Percentiles rank a stretch among this genome's conserved stretches.
These are phyloP conservation scores for Cercospora zeae-maydis DNA, from an alignment of 2,329 filamentous ascomycete species.

Conservation along the genomic window DNA sequence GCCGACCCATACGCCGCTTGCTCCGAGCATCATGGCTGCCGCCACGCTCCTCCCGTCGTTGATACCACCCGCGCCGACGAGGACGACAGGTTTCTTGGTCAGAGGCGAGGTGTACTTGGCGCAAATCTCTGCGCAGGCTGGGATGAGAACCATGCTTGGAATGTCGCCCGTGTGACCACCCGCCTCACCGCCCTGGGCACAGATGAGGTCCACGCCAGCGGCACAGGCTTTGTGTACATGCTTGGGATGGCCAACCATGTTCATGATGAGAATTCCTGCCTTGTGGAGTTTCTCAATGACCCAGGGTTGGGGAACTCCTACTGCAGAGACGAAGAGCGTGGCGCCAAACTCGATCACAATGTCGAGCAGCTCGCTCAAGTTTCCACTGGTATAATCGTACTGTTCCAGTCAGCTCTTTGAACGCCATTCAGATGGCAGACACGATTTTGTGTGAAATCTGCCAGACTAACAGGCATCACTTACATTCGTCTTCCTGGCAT, in stretches of 20 bases:
- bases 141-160: constrained; percentile 84
- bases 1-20: constrained; percentile 88
- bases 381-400: constrained; percentile 98
- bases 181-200: constrained; percentile 93
- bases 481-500: constrained; percentile 71
- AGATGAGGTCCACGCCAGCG: constrained; percentile 88
- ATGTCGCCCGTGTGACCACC: constrained; percentile 76
- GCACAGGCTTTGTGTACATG: constrained; percentile 93
- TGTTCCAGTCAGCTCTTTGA: constrained; percentile 7
- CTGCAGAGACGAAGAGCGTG: constrained; percentile 89
- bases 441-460: neutral
- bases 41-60: constrained; percentile 88
- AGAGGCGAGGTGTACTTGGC: constrained; percentile 78
- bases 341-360: constrained; percentile 88
- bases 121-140: constrained; percentile 78
- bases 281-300: constrained; percentile 87
- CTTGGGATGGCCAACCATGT: constrained; percentile 99
- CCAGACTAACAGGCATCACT: neutral
- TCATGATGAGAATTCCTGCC: constrained; percentile 89
- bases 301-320: constrained; percentile 80
- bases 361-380: constrained; percentile 80
- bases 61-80: constrained; percentile 87
- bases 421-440: no score
- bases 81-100: constrained; percentile 79
- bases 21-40: constrained; percentile 86